These are phyloP conservation scores for Diutina neorugosa DNA, from an alignment of 1,139 yeast species.

Conservation along the genomic window DNA sequence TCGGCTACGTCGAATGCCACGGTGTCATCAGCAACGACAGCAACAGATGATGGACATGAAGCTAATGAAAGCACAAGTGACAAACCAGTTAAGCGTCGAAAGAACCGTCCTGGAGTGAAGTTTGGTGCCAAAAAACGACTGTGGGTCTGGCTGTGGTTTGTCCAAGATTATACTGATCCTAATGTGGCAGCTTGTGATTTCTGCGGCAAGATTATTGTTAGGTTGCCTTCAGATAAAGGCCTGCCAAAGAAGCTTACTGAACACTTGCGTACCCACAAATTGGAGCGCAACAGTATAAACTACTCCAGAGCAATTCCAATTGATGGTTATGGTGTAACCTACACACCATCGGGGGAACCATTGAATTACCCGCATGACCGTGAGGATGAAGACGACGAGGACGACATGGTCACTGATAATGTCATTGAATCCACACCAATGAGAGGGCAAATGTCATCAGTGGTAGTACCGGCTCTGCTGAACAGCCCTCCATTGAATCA, in stretches of 20 bases:
- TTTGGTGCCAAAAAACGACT: constrained; percentile 49
- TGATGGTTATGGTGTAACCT: constrained; percentile 28
- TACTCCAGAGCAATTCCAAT: constrained; percentile 22
- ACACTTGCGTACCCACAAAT: constrained; percentile 44
- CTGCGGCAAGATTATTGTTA: constrained; percentile 36
- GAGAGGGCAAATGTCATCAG: neutral
- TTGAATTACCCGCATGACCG: neutral
- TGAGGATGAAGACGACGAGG: neutral
- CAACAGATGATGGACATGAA: neutral
- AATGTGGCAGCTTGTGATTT: constrained; percentile 43
- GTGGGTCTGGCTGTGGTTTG: constrained; percentile 56
- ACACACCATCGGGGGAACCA: constrained; percentile 15
- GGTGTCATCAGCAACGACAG: neutral
- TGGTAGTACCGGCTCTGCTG: neutral
- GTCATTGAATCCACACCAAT: neutral
- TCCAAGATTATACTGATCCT: constrained; percentile 35
- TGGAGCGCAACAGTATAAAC: constrained; percentile 26
- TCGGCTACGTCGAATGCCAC: neutral
- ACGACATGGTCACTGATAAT: constrained; percentile 1
- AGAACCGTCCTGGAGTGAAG: constrained; percentile 29
- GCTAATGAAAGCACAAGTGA: neutral
- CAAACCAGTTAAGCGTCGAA: neutral
- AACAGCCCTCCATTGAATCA: neutral
- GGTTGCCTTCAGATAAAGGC: constrained; percentile 43
- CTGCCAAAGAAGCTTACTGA: constrained; percentile 48